A percentile compares a stretch with the other conserved stretches of the same genome.
Conservation (phyloP, 208 protist species). For the Leptomonas pyrrhocoris region DNA sequence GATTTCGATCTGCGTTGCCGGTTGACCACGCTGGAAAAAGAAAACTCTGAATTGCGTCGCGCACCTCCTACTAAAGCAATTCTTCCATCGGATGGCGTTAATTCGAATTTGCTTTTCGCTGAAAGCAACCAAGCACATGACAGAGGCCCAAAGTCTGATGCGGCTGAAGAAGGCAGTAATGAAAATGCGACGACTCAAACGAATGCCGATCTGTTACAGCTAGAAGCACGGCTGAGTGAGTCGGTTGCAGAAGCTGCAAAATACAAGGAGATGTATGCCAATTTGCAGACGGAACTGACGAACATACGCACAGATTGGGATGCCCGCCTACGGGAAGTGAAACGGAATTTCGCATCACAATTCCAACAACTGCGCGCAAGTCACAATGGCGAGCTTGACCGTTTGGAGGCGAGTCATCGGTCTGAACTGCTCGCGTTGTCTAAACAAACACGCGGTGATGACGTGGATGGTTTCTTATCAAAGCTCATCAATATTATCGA, state of each 20-base stretch:
- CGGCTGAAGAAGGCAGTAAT: not conserved
- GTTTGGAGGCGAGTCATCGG: constrained; percentile 49
- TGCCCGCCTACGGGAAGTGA: constrained; percentile 33
- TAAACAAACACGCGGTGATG: constrained; percentile 12
- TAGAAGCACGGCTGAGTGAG: constrained; percentile 32
- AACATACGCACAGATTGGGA: constrained; percentile 47
- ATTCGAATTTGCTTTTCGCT: not conserved
- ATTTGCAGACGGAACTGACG: constrained; percentile 35
- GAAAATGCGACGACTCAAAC: not conserved
- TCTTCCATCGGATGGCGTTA: too few relatives aligned
- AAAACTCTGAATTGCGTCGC: constrained; percentile 31
- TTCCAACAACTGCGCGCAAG: constrained; percentile 36
- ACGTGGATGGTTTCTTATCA: constrained; percentile 8
- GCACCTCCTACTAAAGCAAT: too few relatives aligned
- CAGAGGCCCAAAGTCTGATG: not conserved
- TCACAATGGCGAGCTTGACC: constrained; percentile 54
- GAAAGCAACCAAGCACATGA: not conserved
- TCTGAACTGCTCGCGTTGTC: constrained; percentile 35
- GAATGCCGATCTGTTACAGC: constrained; percentile 1
- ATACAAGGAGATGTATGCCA: constrained; percentile 33
- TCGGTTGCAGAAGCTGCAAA: constrained; percentile 29
- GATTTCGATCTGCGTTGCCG: constrained; percentile 17
- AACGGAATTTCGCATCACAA: constrained; percentile 42
- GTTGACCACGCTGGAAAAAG: constrained; percentile 29
- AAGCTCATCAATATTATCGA: constrained; percentile 26